Evolutionary conservation across 805 yeast genomes (phyloP).

Genomic region (Candida bentonensis): DNA sequence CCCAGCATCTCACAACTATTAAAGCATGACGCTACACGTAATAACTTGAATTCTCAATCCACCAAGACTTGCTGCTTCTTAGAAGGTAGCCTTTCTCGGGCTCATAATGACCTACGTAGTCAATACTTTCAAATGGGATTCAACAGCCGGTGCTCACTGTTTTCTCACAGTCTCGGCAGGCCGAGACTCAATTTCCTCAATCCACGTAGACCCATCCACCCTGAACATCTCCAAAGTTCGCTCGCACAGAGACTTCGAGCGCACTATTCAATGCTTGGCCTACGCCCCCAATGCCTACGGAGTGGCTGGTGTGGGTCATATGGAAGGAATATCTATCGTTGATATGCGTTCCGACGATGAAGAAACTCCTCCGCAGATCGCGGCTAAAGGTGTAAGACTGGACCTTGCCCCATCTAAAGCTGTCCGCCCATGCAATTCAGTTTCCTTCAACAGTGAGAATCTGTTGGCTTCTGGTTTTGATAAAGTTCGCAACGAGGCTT

Average conservation of each 20-base stretch:
- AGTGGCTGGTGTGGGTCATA: not conserved
- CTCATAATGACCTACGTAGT: conserved; percentile 2
- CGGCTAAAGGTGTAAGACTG: not conserved
- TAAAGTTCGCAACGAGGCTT: conserved; percentile 59
- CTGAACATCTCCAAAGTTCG: not conserved
- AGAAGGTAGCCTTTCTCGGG: too few relatives aligned
- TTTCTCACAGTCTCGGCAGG: not conserved
- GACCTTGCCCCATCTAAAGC: conserved; percentile 31
- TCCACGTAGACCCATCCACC: not conserved
- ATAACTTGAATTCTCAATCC: too few relatives aligned
- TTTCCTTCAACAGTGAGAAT: conserved; percentile 53
- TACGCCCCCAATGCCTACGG: not conserved
- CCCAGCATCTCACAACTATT: too few relatives aligned
- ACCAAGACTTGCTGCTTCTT: too few relatives aligned
- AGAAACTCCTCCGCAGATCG: not conserved
- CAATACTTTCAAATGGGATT: not conserved
- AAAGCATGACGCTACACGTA: too few relatives aligned
- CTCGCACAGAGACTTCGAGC: not conserved
- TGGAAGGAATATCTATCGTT: not conserved
- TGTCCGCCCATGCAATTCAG: conserved; percentile 58
- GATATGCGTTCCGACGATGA: not conserved
- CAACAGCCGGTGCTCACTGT: not conserved
- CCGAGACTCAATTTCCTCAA: not conserved
- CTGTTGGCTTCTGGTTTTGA: conserved; percentile 69
- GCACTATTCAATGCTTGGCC: not conserved